A percentile compares a stretch with the other conserved stretches of the same genome.
phyloP scores from a whole-genome alignment of 805 yeast genomes.

The Kodamaea kakaduensis region DNA sequence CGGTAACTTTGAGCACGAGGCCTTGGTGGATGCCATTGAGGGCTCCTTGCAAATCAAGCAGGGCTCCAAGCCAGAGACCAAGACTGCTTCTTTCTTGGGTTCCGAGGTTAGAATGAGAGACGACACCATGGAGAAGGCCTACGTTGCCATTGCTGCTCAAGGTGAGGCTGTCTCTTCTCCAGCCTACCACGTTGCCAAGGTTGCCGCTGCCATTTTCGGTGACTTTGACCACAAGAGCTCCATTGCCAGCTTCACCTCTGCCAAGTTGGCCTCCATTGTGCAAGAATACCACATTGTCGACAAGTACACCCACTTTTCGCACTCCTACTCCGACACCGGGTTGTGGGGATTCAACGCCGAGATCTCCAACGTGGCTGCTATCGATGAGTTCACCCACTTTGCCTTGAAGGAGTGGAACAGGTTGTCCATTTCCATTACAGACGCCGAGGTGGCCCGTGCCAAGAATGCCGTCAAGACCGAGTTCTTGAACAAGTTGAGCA shows the following conservation, averaged over 20 bases:
- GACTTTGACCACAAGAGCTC: conserved; percentile 51
- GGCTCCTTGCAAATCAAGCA: conserved; percentile 44
- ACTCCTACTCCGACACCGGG: conserved; percentile 72
- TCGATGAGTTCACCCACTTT: conserved; percentile 80
- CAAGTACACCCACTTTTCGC: conserved; percentile 66
- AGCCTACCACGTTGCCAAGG: conserved; percentile 66
- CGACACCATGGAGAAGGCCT: conserved; percentile 78
- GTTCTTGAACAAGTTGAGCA: conserved; percentile 47
- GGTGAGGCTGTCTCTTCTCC: conserved; percentile 65
- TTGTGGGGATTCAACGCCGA: conserved; percentile 79
- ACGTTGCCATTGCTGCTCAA: conserved; percentile 69
- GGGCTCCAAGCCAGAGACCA: conserved; percentile 46
- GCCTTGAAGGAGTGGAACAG: conserved; percentile 86
- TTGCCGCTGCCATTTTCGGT: conserved; percentile 61
- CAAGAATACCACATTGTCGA: conserved; percentile 72
- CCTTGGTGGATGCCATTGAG: conserved; percentile 63
- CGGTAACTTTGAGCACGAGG: conserved; percentile 69
- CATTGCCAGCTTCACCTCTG: conserved; percentile 50
- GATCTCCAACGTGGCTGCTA: conserved; percentile 51
- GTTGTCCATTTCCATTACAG: conserved; percentile 68
- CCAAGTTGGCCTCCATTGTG: conserved; percentile 66
- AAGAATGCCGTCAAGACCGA: conserved; percentile 67
- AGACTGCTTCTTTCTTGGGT: conserved; percentile 69
- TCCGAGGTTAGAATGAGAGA: conserved; percentile 87
- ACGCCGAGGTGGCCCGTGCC: conserved; percentile 75